phyloP scores from a whole-genome alignment of 2,329 filamentous ascomycete species.

The Ophiostoma tasmaniense region DNA sequence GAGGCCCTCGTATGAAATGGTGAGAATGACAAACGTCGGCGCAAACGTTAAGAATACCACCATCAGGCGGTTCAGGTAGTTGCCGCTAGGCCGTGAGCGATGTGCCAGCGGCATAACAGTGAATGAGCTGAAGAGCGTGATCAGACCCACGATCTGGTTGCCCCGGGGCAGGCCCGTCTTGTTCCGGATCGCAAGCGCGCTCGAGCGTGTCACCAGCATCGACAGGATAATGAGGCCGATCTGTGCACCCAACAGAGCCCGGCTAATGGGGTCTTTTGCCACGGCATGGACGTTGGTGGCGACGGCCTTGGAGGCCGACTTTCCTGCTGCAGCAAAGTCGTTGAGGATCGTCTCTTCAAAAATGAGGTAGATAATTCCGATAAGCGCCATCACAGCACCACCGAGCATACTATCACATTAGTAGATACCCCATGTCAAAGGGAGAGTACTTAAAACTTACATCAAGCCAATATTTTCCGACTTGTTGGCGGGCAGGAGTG shows the following conservation, averaged over 20 bases:
- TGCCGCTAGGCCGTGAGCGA: conserved; percentile 66
- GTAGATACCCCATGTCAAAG: neutral
- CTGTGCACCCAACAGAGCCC: conserved; percentile 58
- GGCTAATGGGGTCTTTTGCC: conserved; percentile 39
- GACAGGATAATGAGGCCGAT: conserved; percentile 71
- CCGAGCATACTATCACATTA: conserved; percentile 44
- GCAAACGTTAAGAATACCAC: conserved; percentile 89
- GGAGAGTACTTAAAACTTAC: conserved; percentile 24
- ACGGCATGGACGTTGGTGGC: conserved; percentile 14
- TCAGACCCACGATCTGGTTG: conserved; percentile 81
- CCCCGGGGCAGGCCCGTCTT: conserved; percentile 77
- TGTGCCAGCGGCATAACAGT: conserved; percentile 68
- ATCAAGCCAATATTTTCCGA: conserved; percentile 67
- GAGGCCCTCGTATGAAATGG: conserved; percentile 92
- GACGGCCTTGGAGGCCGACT: conserved; percentile 14
- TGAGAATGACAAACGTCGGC: conserved; percentile 88
- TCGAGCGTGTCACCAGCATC: conserved; percentile 80
- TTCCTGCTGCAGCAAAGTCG: conserved; percentile 32
- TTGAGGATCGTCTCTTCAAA: conserved; percentile 60
- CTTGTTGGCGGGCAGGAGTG: conserved; percentile 79
- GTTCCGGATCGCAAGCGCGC: conserved; percentile 73
- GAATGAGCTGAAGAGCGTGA: conserved; percentile 64
- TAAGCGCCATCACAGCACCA: conserved; percentile 65
- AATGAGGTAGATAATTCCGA: conserved; percentile 69
- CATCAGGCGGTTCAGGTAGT: conserved; percentile 84